Evolutionary conservation across 2,329 filamentous ascomycete genomes (phyloP), one percentile per base, ranked within the genome.

Genomic region (Thelonectria rubi): DNA sequence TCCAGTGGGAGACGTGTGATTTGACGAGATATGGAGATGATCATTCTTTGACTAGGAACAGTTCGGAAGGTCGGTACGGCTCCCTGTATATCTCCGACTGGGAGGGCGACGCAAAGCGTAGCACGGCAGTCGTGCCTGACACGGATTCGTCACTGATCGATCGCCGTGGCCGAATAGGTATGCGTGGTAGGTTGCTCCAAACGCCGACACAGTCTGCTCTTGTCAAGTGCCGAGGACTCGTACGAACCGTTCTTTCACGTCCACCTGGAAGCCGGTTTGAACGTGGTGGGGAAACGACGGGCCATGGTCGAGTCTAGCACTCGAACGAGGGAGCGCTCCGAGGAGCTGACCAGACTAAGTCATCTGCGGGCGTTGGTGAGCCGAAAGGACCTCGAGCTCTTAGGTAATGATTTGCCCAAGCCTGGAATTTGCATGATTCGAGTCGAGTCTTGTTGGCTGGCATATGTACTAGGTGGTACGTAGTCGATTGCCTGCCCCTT

Each of bases 1-100:
- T 52, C 51, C 39, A 60, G 55, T 20, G 8, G 42, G 24, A 47
- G 58, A 56, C 58, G 52, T 53, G 58, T 60, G 58, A 60, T 60
- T 60, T 52, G 52, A 60, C 52, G 52, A 60, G 52, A 17, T 55
- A 56, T 57, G 58, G 58, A 45, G 48, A 42, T 39, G 43, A 26
- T n/a, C 24, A 43, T 57, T 50, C 46, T 50, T 50, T 20, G 46
- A 24, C 54, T 57, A 57, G 46, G 46, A 43, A 37, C 43, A 50
- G 45, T 57, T 24, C 20, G 54, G 54, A 49, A 56, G 45, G 17
- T 52, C 46, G 30, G 18, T 55, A 9, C 50, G 47, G n/a, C 7
- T 58, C 4, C 14, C 2, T 47, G 45, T n/a, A 42, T 42, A 11
- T 42, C 9, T 42, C 43, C 34, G 20, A 40, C 15, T 3, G 43